Evolutionary conservation across 1,284 basidiomycete genomes (phyloP).

Genomic region (Mrakiaceae sp.): DNA sequence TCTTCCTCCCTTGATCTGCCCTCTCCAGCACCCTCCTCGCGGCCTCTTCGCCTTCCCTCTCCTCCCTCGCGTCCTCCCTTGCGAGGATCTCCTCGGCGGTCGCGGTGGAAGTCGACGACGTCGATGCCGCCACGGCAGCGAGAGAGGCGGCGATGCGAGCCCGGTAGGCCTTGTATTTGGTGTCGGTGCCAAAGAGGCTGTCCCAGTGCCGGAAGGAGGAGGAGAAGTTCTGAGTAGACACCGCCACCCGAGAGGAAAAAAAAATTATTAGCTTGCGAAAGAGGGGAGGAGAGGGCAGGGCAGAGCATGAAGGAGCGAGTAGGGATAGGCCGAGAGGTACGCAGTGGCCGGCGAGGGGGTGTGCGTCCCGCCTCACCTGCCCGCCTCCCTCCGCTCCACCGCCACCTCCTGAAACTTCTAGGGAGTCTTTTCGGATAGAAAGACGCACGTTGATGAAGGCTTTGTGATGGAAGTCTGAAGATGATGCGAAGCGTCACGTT

Average conservation of each 20-base stretch:
- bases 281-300: background rate
- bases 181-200: slow-evolving; percentile 46
- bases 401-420: too few species aligned
- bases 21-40: background rate
- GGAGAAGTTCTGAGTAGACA: slow-evolving; percentile 50
- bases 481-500: too few species aligned
- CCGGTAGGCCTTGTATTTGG: slow-evolving; percentile 62
- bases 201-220: slow-evolving; percentile 91
- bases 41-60: background rate
- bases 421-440: background rate
- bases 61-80: slow-evolving; percentile 6
- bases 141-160: slow-evolving; percentile 40
- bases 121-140: too few species aligned
- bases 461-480: slow-evolving; percentile 78
- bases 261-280: background rate
- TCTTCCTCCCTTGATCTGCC: background rate
- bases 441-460: slow-evolving; percentile 53
- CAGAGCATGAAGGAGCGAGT: background rate
- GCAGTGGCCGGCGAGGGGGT: too few species aligned
- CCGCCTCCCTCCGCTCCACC: too few species aligned
- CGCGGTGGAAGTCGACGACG: too few species aligned
- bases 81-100: too few species aligned
- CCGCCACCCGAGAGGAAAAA: background rate
- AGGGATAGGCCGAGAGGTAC: too few species aligned
- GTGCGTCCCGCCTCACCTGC: too few species aligned